Evolutionary conservation across 495 filamentous ascomycete genomes (phyloP), one percentile per base, ranked within the genome.

Genomic region (Hypomontagnella monticulosa): DNA sequence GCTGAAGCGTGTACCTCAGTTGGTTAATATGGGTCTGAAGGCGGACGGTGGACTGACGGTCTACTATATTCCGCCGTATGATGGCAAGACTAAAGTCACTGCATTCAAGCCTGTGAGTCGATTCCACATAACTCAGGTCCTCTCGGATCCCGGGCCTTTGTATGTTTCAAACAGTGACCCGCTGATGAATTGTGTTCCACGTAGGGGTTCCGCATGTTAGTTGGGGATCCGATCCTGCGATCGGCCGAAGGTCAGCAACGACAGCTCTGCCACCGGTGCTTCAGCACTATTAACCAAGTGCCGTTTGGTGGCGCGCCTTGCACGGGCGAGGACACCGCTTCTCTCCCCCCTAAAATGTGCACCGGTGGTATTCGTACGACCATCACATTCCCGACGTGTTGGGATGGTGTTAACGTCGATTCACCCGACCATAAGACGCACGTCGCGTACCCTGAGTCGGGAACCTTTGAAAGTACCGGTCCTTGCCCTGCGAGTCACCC

Each of bases 181-280:
- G 30, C 52, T 64, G 15, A 64, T 10, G 40, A 4, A 4, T 12
- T 30, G 2, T 16, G 40, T 18, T 49, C 7, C 14, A 7, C 3
- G 27, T 49, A 71, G 69, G 88, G 85, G 20, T 89, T 91, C 72
- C 90, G 89, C 61, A 93, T 94, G 88, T 65, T 93, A 12, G 82
- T 87, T 40, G 91, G 91, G 36, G 79, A 89, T 69, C 80, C 88
- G 0, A 74, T 65, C 54, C 75, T 83, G 34, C 83, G 85, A 37
- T 66, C 67, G 30, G 75, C 63, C 70, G 47, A 78, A 69, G 37
- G 63, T 68, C 38, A 77, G 68, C 48, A 73, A 72, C 57, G 60
- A 27, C 69, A 70, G 44, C 41, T 79, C 5, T 79, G 76, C 70
- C 76, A 79, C 61, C 70, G 76, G 36, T 79, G 76, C 61, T 70